These are phyloP conservation scores for Arbutus unedo DNA, from an alignment of 148 eudicot genomes.

Conservation along the genomic window DNA sequence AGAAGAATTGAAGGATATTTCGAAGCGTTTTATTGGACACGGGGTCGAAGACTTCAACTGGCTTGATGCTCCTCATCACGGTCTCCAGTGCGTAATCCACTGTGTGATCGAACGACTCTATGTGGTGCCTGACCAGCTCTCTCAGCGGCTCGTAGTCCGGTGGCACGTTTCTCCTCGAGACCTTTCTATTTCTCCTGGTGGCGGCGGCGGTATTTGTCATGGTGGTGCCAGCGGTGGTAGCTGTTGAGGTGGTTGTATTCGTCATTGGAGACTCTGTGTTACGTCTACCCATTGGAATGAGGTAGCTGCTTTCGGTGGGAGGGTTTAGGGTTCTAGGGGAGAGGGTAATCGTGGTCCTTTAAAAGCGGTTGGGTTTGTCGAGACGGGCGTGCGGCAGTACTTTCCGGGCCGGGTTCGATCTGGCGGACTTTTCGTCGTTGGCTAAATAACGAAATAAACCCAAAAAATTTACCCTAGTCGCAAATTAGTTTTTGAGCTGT, in stretches of 20 bases:
- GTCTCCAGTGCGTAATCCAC: constrained; percentile 46
- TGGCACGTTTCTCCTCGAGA: constrained; percentile 14
- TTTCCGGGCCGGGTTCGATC: neutral
- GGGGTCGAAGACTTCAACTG: constrained; percentile 50
- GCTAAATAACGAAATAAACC: too few relatives aligned
- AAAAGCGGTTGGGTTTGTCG: neutral
- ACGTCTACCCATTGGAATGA: neutral
- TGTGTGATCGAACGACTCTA: constrained; percentile 72
- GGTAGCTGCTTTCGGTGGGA: neutral
- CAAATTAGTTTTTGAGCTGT: too few relatives aligned
- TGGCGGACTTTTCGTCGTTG: neutral
- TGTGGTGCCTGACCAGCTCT: constrained; percentile 72
- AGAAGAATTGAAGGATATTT: constrained; percentile 65
- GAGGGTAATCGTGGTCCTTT: neutral
- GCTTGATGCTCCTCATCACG: constrained; percentile 43
- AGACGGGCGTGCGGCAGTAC: neutral
- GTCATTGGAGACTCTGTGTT: neutral
- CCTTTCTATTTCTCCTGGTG: neutral
- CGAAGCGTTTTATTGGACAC: constrained; percentile 40
- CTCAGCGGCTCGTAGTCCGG: constrained; percentile 41
- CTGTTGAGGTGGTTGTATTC: neutral
- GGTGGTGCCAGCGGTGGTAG: neutral
- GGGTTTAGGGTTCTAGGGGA: constrained; percentile 13
- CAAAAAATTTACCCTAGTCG: too few relatives aligned
- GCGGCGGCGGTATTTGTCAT: neutral